Percentiles rank a stretch among this genome's conserved stretches.
phyloP scores from a whole-genome alignment of 305 asterid genomes.

The Solanum hybrid region DNA sequence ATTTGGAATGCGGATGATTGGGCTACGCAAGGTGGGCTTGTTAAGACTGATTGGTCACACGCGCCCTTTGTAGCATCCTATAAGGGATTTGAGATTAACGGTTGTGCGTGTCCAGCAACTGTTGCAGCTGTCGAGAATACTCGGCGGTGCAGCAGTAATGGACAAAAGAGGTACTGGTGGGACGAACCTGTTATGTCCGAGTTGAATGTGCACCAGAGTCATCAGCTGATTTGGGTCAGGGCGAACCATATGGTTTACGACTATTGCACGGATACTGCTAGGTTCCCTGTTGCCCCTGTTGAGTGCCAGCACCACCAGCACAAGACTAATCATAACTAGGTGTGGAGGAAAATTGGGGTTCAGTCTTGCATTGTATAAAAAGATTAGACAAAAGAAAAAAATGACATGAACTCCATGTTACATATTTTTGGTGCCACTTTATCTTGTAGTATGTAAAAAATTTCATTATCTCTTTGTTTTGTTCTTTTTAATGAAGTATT shows the following conservation, averaged over 20 bases:
- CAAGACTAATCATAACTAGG: neutral
- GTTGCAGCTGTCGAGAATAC: slow-evolving; percentile 36
- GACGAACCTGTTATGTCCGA: slow-evolving; percentile 60
- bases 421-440: slow-evolving; percentile 1
- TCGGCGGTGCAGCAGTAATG: slow-evolving; percentile 43
- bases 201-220: slow-evolving; percentile 71
- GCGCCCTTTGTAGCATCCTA: slow-evolving; percentile 78
- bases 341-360: neutral
- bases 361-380: slow-evolving; percentile 17
- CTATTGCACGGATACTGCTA: slow-evolving; percentile 59
- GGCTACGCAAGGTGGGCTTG: slow-evolving; percentile 92
- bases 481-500: neutral
- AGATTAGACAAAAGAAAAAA: neutral
- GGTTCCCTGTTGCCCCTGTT: slow-evolving; percentile 54
- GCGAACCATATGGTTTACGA: slow-evolving; percentile 84
- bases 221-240: slow-evolving; percentile 77
- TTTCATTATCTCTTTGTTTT: slow-evolving; percentile 8
- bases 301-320: slow-evolving; percentile 87
- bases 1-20: slow-evolving; percentile 96
- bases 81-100: slow-evolving; percentile 56
- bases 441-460: slow-evolving; percentile 6
- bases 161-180: slow-evolving; percentile 60
- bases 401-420: slow-evolving; percentile 44
- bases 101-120: slow-evolving; percentile 43
- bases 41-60: slow-evolving; percentile 83